phyloP scores from a whole-genome alignment of 225 moss, liverwort and hornwort genomes.

The Sphagnum contortum region DNA sequence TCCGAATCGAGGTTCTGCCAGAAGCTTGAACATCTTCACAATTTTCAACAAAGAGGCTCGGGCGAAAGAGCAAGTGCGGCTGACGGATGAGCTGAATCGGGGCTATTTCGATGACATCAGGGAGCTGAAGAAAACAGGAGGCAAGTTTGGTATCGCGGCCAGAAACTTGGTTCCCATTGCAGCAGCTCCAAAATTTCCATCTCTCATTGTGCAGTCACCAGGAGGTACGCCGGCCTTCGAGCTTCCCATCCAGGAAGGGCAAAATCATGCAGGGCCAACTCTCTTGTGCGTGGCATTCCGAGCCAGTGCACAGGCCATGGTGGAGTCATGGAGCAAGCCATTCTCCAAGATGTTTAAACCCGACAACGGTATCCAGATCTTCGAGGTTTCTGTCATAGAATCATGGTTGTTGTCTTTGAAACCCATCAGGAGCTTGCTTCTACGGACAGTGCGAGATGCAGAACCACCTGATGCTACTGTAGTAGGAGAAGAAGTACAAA shows the following conservation, averaged over 20 bases:
- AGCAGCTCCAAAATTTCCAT: constrained; percentile 22
- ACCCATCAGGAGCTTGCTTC: constrained; percentile 47
- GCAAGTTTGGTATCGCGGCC: constrained; percentile 29
- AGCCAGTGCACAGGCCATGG: constrained; percentile 54
- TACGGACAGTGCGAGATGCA: constrained; percentile 55
- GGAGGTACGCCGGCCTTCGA: constrained; percentile 17
- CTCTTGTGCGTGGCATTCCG: constrained; percentile 38
- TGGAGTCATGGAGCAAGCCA: constrained; percentile 38
- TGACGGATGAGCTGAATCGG: constrained; percentile 45
- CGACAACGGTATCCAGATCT: constrained; percentile 6
- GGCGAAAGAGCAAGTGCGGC: constrained; percentile 26
- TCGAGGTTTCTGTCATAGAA: constrained; percentile 76
- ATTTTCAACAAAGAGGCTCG: constrained; percentile 36
- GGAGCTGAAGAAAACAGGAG: constrained; percentile 32
- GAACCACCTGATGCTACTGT: background rate
- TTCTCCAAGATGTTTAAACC: constrained; percentile 24
- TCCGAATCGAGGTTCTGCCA: background rate
- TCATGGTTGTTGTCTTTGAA: constrained; percentile 56
- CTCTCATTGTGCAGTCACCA: constrained; percentile 24
- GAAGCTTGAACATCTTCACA: constrained; percentile 37
- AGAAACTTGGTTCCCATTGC: constrained; percentile 27
- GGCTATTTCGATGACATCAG: constrained; percentile 49
- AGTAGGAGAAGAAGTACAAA: constrained; percentile 10
- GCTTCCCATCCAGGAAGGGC: constrained; percentile 5
- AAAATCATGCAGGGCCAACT: constrained; percentile 5